These are phyloP conservation scores for Coccomyxa sp. DNA, from an alignment of 139 green algal species.

Conservation along the genomic window DNA sequence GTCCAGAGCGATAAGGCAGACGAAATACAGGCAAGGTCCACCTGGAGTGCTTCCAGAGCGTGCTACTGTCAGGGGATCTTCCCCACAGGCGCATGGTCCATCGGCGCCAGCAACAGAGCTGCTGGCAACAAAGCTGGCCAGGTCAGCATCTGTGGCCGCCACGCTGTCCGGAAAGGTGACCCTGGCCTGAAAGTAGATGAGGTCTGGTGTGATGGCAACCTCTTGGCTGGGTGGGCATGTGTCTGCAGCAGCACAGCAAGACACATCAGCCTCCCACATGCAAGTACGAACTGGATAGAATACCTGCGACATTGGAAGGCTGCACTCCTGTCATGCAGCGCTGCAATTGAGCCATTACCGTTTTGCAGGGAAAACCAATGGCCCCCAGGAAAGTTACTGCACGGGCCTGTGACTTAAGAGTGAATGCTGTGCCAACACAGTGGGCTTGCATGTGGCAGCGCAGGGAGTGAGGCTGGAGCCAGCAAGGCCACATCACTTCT, in stretches of 20 bases:
- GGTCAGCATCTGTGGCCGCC: neutral
- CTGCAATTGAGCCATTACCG: neutral
- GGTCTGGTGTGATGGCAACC: neutral
- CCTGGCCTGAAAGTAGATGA: neutral
- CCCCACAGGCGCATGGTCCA: neutral
- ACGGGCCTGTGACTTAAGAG: neutral
- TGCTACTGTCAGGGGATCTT: neutral
- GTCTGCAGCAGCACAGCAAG: neutral
- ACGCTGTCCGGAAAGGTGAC: neutral
- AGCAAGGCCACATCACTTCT: no score
- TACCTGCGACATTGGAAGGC: neutral
- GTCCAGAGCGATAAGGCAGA: no score
- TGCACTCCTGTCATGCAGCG: neutral
- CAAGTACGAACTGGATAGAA: neutral
- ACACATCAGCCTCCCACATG: neutral
- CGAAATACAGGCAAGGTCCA: neutral
- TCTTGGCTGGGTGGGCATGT: neutral
- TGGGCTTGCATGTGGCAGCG: no score
- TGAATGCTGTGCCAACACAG: neutral
- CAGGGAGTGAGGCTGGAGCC: no score
- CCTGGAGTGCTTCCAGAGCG: neutral
- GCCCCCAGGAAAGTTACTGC: neutral
- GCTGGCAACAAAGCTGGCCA: neutral
- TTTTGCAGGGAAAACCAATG: neutral
- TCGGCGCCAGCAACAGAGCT: neutral